Evolutionary conservation across 371 early-diverging fungal genomes (phyloP).

Genomic region (Nematocida ausubeli): DNA sequence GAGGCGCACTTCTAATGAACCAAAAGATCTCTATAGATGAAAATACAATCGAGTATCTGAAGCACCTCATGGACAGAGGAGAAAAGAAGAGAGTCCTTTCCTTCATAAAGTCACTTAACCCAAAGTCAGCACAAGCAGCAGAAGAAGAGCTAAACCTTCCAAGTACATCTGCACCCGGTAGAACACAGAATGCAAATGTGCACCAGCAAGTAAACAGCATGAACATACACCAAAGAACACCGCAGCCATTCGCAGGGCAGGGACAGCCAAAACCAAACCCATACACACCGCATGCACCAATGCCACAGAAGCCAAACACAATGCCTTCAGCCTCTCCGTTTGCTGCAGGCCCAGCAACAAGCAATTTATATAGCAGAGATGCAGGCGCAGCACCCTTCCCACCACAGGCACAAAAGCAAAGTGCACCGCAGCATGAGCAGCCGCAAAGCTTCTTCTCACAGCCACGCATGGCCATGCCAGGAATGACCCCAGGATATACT

Average conservation of each 20-base stretch:
- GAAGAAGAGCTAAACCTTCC: conserved; percentile 17
- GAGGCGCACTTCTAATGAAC: conserved; percentile 12
- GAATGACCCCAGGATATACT: not conserved
- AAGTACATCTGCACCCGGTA: not conserved
- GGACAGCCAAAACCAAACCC: not conserved
- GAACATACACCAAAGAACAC: not conserved
- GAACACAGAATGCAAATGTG: not conserved
- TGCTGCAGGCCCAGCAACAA: not conserved
- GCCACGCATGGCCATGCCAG: not conserved
- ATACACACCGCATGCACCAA: not conserved
- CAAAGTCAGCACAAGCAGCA: conserved; percentile 20
- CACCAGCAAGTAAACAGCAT: conserved; percentile 12
- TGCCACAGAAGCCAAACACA: not conserved
- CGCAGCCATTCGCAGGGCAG: not conserved
- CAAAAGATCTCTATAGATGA: conserved; percentile 13
- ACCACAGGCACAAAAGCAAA: not conserved
- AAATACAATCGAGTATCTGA: conserved; percentile 29
- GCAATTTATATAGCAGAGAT: not conserved
- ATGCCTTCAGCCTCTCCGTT: not conserved
- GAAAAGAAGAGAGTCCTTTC: conserved; percentile 32
- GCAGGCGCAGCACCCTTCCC: not conserved
- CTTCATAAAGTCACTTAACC: conserved; percentile 14
- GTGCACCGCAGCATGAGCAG: not conserved
- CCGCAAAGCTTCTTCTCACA: not conserved
- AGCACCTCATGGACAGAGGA: conserved; percentile 32